Conservation (phyloP, 768 basidiomycete species). For the Tulasnella sp. region DNA sequence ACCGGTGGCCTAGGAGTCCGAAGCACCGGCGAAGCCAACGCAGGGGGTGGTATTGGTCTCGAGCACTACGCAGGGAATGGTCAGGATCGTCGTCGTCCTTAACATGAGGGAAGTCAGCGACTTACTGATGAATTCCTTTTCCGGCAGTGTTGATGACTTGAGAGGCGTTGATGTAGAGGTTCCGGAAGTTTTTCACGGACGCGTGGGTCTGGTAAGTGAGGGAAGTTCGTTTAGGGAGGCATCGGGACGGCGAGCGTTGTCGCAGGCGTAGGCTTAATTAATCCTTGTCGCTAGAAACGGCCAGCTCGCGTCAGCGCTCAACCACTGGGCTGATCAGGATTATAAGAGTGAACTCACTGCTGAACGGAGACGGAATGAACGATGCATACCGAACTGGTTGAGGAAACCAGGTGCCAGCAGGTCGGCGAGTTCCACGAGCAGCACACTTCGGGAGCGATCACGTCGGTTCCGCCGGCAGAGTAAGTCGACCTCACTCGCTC, state of each 20-base stretch:
- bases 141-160: background rate
- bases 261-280: background rate
- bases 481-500: constrained; percentile 13
- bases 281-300: constrained; percentile 16
- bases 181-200: too few relatives aligned
- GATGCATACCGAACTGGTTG: constrained; percentile 33
- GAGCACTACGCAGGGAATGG: constrained; percentile 41
- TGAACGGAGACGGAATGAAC: constrained; percentile 5
- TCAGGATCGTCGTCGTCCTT: background rate
- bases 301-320: too few relatives aligned
- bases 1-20: constrained; percentile 59
- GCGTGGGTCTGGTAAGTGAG: too few relatives aligned
- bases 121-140: background rate
- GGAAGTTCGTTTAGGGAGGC: background rate
- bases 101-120: background rate
- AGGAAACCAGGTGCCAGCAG: too few relatives aligned
- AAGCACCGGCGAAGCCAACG: constrained; percentile 50
- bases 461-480: constrained; percentile 30
- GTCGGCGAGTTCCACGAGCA: constrained; percentile 40
- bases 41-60: constrained; percentile 52
- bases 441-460: constrained; percentile 40
- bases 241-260: background rate
- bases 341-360: too few relatives aligned
- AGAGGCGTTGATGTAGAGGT: too few relatives aligned
- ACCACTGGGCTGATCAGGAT: constrained; percentile 5